Evolutionary conservation across 164 flowering plant genomes (phyloP).

Genomic region (Magnolia sinica): DNA sequence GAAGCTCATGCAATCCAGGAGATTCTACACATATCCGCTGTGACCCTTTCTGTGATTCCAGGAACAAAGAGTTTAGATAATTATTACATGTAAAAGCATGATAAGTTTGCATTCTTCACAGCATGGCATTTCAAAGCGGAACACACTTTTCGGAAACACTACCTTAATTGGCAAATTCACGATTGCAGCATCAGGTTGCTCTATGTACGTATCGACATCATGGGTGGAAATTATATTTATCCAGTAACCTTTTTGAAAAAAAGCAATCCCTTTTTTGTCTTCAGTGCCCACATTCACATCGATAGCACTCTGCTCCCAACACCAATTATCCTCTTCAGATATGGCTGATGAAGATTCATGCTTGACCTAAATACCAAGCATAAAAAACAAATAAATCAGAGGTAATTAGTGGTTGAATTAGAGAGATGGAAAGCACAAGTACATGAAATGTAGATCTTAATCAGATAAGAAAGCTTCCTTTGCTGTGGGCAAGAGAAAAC

Average conservation of each 20-base stretch:
- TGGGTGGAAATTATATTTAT: constrained; percentile 70
- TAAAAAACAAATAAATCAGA: not conserved
- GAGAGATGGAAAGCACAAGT: not conserved
- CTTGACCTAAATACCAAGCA: constrained; percentile 46
- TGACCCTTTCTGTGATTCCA: constrained; percentile 71
- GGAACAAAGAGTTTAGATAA: constrained; percentile 2
- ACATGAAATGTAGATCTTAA: not conserved
- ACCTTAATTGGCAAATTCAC: constrained; percentile 76
- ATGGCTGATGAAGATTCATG: constrained; percentile 32
- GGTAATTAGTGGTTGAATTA: not conserved
- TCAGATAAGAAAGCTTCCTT: not conserved
- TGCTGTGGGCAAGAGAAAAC: not conserved
- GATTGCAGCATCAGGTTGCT: constrained; percentile 49
- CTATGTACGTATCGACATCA: constrained; percentile 65
- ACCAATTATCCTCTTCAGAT: constrained; percentile 75
- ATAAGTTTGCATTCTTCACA: not conserved
- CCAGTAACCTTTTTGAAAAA: constrained; percentile 92
- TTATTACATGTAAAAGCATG: not conserved
- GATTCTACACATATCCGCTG: constrained; percentile 68
- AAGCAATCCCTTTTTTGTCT: constrained; percentile 57
- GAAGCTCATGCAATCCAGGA: constrained; percentile 86
- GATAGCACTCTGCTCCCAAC: constrained; percentile 76
- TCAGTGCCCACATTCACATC: constrained; percentile 81
- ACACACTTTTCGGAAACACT: not conserved
- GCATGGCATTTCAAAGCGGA: not conserved